phyloP scores from a whole-genome alignment of 2,329 filamentous ascomycete species.

The Aspergillus udagawae region DNA sequence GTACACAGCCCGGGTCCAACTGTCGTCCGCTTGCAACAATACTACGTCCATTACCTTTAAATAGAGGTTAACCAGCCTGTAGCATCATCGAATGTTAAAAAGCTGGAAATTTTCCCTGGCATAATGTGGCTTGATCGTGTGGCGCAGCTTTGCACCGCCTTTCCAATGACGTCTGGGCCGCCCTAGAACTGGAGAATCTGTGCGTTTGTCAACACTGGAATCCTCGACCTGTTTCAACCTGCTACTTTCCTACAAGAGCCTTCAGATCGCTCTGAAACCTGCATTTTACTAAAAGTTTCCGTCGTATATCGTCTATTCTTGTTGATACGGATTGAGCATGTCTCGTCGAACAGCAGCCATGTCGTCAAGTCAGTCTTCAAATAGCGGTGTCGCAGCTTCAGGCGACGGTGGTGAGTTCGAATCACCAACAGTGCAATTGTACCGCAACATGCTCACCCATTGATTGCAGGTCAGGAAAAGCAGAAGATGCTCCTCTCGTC shows the following conservation, averaged over 20 bases:
- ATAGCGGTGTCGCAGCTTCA: conserved; percentile 24
- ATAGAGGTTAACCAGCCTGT: background rate
- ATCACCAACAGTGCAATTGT: conserved; percentile 3
- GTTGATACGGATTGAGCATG: conserved; percentile 26
- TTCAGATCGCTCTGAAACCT: background rate
- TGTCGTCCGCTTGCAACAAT: background rate
- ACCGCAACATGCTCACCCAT: conserved; percentile 11
- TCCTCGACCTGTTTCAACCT: background rate
- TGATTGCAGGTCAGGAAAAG: conserved; percentile 42
- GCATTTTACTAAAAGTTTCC: background rate
- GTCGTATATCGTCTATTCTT: conserved; percentile 3
- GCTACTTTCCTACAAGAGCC: background rate
- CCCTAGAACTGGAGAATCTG: conserved; percentile 22
- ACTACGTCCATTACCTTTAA: background rate
- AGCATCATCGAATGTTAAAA: background rate
- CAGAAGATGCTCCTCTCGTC: conserved; percentile 47
- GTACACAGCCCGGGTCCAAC: conserved; percentile 20
- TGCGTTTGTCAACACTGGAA: conserved; percentile 31
- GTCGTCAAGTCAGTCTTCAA: conserved; percentile 28
- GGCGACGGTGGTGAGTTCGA: conserved; percentile 31
- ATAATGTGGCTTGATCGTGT: conserved; percentile 23
- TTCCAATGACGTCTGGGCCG: conserved; percentile 33
- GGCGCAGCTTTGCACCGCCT: conserved; percentile 26
- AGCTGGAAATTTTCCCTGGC: background rate
- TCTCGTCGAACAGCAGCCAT: conserved; percentile 37